Evolutionary conservation across 805 yeast genomes (phyloP).

Genomic region (Myxozyma nipponensis): DNA sequence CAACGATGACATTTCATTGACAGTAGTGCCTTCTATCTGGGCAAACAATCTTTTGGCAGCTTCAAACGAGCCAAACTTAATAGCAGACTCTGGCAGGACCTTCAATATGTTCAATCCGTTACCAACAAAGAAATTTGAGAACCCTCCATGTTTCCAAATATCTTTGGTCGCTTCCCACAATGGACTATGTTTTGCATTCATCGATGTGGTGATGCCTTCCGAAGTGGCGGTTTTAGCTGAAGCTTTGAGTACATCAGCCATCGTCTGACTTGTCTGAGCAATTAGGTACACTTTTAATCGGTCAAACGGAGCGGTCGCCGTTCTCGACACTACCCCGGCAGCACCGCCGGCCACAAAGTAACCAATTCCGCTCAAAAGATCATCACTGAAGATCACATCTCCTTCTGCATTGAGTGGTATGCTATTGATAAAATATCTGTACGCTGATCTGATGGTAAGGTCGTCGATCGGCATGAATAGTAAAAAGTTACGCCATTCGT

Average conservation of each 20-base stretch:
- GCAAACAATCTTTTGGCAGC: slow-evolving; percentile 74
- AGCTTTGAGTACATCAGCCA: slow-evolving; percentile 31
- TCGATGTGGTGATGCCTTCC: slow-evolving; percentile 5
- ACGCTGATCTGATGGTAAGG: slow-evolving; percentile 62
- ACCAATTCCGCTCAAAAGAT: slow-evolving; percentile 77
- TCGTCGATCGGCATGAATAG: slow-evolving; percentile 73
- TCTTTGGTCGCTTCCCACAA: slow-evolving; percentile 74
- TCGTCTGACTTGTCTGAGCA: slow-evolving; percentile 58
- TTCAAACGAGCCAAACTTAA: slow-evolving; percentile 95
- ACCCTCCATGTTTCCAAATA: slow-evolving; percentile 83
- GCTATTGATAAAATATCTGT: slow-evolving; percentile 72
- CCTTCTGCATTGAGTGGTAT: slow-evolving; percentile 85
- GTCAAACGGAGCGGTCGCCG: slow-evolving; percentile 96
- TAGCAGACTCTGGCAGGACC: slow-evolving; percentile 95
- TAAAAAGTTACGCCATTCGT: slow-evolving; percentile 80
- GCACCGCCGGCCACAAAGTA: slow-evolving; percentile 92
- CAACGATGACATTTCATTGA: slow-evolving; percentile 52
- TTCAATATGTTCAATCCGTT: slow-evolving; percentile 68
- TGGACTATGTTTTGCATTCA: slow-evolving; percentile 60
- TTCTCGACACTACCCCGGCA: slow-evolving; percentile 92
- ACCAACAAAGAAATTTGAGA: slow-evolving; percentile 83
- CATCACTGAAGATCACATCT: slow-evolving; percentile 80
- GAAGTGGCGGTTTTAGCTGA: slow-evolving; percentile 35
- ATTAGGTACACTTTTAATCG: slow-evolving; percentile 89
- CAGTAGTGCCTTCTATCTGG: slow-evolving; percentile 29